A percentile compares a stretch with the other conserved stretches of the same genome.
These are phyloP conservation scores for Aureobasidium melanogenum DNA, from an alignment of 2,329 filamentous ascomycete species.

Conservation along the genomic window DNA sequence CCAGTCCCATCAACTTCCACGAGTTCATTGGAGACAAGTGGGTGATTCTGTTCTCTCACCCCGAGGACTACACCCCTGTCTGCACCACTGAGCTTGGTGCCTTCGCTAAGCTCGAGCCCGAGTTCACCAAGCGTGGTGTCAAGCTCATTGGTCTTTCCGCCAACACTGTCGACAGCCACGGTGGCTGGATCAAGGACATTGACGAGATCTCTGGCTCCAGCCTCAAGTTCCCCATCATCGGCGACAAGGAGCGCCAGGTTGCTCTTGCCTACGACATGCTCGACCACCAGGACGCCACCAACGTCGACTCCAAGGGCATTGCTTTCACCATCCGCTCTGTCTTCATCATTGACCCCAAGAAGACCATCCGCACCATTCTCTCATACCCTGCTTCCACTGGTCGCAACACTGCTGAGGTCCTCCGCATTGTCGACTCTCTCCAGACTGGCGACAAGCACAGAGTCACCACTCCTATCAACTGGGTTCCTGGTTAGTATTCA, in stretches of 20 bases:
- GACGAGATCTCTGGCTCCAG: constrained; percentile 41
- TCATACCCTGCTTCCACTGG: constrained; percentile 55
- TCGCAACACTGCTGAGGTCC: constrained; percentile 45
- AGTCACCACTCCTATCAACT: constrained; percentile 55
- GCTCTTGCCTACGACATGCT: constrained; percentile 45
- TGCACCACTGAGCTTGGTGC: constrained; percentile 57
- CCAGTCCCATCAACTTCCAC: constrained; percentile 54
- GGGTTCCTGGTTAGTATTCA: constrained; percentile 36
- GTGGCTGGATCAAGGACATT: constrained; percentile 46
- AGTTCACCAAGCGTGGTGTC: constrained; percentile 53
- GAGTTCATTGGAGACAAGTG: constrained; percentile 62
- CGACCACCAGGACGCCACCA: constrained; percentile 48
- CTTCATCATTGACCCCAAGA: constrained; percentile 57
- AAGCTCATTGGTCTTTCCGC: constrained; percentile 52
- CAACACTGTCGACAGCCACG: constrained; percentile 43
- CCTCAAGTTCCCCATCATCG: constrained; percentile 45
- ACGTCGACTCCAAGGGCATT: constrained; percentile 47
- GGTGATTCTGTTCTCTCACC: constrained; percentile 64
- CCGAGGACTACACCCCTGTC: constrained; percentile 51
- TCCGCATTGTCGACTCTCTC: constrained; percentile 43
- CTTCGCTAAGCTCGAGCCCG: constrained; percentile 55
- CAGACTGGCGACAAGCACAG: constrained; percentile 52
- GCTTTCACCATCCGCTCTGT: constrained; percentile 58
- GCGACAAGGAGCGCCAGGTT: constrained; percentile 45
- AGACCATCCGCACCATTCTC: constrained; percentile 54